phyloP scores from a whole-genome alignment of 2,329 filamentous ascomycete genomes.

The Verticillium isaacii region DNA sequence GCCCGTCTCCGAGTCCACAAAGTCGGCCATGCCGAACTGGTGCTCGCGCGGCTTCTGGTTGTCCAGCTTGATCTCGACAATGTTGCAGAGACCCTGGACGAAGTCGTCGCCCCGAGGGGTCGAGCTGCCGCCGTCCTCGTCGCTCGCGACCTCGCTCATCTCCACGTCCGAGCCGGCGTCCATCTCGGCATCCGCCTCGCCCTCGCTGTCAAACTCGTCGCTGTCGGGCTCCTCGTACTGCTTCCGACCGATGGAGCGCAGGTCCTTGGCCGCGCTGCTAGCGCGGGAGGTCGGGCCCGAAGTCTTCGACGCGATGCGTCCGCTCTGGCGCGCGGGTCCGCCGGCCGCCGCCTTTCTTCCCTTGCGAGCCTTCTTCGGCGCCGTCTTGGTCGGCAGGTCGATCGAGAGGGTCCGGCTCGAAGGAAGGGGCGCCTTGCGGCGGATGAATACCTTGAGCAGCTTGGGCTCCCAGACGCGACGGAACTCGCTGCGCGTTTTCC shows the following conservation, averaged over 20 bases:
- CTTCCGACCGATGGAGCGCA: slow-evolving; percentile 12
- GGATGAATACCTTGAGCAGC: slow-evolving; percentile 62
- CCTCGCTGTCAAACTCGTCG: slow-evolving; percentile 30
- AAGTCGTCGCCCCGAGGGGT: slow-evolving; percentile 19
- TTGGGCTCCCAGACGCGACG: slow-evolving; percentile 72
- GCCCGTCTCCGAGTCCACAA: slow-evolving; percentile 46
- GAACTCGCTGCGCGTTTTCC: slow-evolving; percentile 77
- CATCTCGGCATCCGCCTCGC: slow-evolving; percentile 13
- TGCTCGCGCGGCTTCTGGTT: slow-evolving; percentile 68
- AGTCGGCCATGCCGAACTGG: slow-evolving; percentile 68
- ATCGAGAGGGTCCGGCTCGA: not conserved
- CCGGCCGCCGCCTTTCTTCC: slow-evolving; percentile 1
- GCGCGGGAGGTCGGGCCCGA: slow-evolving; percentile 19
- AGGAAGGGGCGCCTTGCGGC: slow-evolving; percentile 36
- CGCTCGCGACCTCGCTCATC: not conserved
- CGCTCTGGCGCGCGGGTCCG: slow-evolving; percentile 29
- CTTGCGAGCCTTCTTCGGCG: slow-evolving; percentile 3
- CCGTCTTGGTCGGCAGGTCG: not conserved
- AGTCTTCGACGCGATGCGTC: slow-evolving; percentile 25
- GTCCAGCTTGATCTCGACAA: slow-evolving; percentile 69
- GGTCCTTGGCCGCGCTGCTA: slow-evolving; percentile 19
- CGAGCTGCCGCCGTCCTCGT: slow-evolving; percentile 6
- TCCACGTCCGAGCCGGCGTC: slow-evolving; percentile 1
- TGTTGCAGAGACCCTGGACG: slow-evolving; percentile 65
- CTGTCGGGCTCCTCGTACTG: slow-evolving; percentile 42